Base-by-base conservation (phyloP, 306 rosid genomes). In the Psophocarpus tetragonolobus region DNA sequence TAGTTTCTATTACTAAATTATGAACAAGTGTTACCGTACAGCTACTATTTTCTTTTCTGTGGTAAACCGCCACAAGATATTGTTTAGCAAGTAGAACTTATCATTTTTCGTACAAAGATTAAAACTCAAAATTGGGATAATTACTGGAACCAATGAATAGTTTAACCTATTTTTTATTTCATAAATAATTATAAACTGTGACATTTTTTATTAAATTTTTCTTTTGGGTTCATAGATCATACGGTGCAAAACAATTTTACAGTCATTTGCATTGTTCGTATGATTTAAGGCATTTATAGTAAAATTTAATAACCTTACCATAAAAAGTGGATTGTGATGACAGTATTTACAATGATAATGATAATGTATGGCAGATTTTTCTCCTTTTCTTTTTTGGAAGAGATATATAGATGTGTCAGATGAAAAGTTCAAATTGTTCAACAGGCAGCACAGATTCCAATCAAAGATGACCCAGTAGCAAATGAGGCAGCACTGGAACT, bases 401-500 rank as follows among this genome's bases (percentile, higher is more conserved):
- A 10, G 10, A 4, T 54, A 23, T 14, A 1, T 56, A 56, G n/a
- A 24, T 58, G 39, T 23, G 8, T 30, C 1, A 24, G 23, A 24
- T 57, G 1, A 75, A 26, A 53, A 29, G 38, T 70, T 79, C 2
- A 42, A 32, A 10, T 62, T 27, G 45, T 80, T 79, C 8, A 58
- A 74, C 88, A 94, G 97, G 98, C 97, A 30, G 96, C 97, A 3
- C 97, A 92, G 44, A 95, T 95, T 81, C 98, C 97, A 27, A 89
- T 95, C 2, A 82, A 80, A 48, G 95, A 88, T 51, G 96, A 95
- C 51, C 90, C 90, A 0, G 83, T 30, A n/a, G 97, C 97, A 5
- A 90, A 91, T 48, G 93, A 95, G 79, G 93, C 87, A 72, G 97
- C 97, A 20, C 26, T 92, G 51, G 96, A 89, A 29, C 72, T 89